A percentile compares a stretch with the other conserved stretches of the same genome.
phyloP scores from a whole-genome alignment of 2,329 filamentous ascomycete genomes.

The Colletotrichum acutatum region DNA sequence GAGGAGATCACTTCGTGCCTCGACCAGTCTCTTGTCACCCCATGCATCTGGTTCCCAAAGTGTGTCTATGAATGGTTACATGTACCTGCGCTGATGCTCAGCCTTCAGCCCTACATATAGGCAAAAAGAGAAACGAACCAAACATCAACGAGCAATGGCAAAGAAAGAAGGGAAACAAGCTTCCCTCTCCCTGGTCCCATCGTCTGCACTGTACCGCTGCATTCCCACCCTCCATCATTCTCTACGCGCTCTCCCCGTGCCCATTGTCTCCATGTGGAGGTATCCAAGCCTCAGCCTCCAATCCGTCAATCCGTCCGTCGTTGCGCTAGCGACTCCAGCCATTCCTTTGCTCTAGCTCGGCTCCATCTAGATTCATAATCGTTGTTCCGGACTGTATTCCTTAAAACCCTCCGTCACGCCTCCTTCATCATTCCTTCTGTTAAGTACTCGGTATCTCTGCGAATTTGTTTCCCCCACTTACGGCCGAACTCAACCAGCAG shows the following conservation, averaged over 20 bases:
- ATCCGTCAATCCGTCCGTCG: neutral
- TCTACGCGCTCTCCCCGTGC: neutral
- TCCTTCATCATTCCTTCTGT: neutral
- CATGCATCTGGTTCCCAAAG: neutral
- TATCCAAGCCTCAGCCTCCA: constrained; percentile 3
- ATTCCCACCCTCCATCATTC: neutral
- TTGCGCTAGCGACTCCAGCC: constrained; percentile 20
- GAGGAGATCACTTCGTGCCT: neutral
- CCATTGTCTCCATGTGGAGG: neutral
- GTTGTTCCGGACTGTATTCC: neutral
- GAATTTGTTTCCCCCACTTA: neutral
- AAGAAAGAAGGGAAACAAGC: constrained; percentile 11
- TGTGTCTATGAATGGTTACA: neutral
- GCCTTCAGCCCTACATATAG: constrained; percentile 26
- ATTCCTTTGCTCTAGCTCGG: constrained; percentile 4
- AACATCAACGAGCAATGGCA: neutral
- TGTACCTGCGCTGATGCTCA: neutral
- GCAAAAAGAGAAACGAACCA: neutral
- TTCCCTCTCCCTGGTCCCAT: constrained; percentile 1
- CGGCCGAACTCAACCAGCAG: neutral
- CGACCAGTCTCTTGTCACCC: neutral
- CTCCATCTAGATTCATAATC: neutral
- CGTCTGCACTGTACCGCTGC: neutral
- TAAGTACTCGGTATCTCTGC: neutral
- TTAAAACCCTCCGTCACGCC: constrained; percentile 2